Conservation (phyloP, 176 grass and related monocot genomes). For the Musa troglodytarum region DNA sequence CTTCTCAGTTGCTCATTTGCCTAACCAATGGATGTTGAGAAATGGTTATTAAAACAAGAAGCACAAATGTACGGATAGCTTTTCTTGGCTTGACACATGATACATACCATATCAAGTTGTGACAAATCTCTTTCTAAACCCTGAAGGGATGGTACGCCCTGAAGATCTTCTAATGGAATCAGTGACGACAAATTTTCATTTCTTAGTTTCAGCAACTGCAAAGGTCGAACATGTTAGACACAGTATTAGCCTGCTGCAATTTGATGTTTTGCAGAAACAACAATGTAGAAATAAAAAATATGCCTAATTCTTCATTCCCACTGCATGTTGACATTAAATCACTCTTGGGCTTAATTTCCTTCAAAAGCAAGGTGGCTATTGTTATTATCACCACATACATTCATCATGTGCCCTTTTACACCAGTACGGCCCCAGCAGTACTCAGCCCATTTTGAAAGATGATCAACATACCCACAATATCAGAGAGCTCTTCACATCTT, state of each 20-base stretch:
- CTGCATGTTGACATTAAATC: not conserved
- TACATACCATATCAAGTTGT: conserved; percentile 78
- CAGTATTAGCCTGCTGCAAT: not conserved
- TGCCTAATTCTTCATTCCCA: not conserved
- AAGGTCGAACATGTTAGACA: conserved; percentile 24
- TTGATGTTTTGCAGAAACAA: not conserved
- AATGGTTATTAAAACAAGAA: conserved; percentile 8
- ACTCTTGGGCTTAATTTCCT: not conserved
- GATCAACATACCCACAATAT: no score
- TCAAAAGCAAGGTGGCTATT: not conserved
- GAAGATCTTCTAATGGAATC: conserved; percentile 50
- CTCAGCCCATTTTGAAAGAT: no score
- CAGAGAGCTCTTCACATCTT: no score
- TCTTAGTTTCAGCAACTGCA: conserved; percentile 80
- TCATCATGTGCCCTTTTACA: no score
- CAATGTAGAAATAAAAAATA: not conserved
- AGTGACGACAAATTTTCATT: conserved; percentile 66
- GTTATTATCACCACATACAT: not conserved
- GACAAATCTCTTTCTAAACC: conserved; percentile 77
- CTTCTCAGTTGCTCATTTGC: conserved; percentile 78
- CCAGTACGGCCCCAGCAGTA: no score
- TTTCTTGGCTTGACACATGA: not conserved
- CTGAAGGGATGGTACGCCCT: conserved; percentile 52
- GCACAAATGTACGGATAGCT: not conserved
- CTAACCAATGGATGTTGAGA: conserved; percentile 31